Conservation (phyloP, 257 asterid species). For the Scutellaria galericulata region DNA sequence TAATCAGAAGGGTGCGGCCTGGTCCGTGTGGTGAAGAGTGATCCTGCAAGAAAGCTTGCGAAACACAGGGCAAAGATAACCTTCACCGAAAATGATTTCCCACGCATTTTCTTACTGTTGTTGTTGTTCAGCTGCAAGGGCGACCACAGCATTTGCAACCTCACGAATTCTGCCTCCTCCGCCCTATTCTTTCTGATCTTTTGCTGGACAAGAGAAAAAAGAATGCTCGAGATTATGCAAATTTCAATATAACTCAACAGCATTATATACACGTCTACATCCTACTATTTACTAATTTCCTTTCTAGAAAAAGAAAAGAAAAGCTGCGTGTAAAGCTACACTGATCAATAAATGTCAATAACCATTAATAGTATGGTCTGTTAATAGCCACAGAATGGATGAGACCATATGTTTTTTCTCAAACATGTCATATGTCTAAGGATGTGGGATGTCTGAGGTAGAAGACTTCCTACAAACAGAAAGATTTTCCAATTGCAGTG, state of each 20-base stretch:
- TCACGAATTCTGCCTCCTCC: conserved; percentile 13
- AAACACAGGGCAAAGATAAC: conserved; percentile 54
- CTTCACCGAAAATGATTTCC: conserved; percentile 52
- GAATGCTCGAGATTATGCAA: neutral
- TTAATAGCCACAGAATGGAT: conserved; percentile 31
- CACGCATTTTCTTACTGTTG: conserved; percentile 52
- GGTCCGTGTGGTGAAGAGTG: conserved; percentile 50
- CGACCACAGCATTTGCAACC: conserved; percentile 28
- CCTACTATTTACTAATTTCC: neutral
- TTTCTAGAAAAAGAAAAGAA: neutral
- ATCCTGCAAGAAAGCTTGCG: conserved; percentile 69
- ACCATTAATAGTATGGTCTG: conserved; percentile 14
- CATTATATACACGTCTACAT: neutral
- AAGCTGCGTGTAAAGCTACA: neutral
- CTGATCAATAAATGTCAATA: neutral
- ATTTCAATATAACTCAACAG: too few species aligned
- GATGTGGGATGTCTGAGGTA: conserved; percentile 44
- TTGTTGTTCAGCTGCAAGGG: conserved; percentile 33
- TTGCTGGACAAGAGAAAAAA: neutral
- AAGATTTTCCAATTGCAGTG: conserved; percentile 27
- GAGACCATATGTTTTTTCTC: conserved; percentile 4
- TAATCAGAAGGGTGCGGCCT: conserved; percentile 40
- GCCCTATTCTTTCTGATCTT: conserved; percentile 14
- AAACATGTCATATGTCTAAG: conserved; percentile 41
- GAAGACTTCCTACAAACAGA: conserved; percentile 2